phyloP scores from a whole-genome alignment of 257 asterid genomes.

The Solanum sparsipilum region DNA sequence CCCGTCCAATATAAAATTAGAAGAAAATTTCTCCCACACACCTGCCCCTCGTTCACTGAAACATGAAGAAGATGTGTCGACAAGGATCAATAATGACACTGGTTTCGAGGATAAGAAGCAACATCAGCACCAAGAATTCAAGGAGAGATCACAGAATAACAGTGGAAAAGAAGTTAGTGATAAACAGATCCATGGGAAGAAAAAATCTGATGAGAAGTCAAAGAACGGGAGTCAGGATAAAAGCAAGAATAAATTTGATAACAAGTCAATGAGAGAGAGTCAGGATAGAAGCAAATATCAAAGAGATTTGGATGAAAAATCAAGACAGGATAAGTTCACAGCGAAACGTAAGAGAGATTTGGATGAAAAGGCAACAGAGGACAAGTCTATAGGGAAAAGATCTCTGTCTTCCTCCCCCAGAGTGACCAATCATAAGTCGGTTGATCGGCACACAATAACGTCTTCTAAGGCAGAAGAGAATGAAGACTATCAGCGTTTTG shows the following conservation, averaged over 20 bases:
- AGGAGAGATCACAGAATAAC: slow-evolving; percentile 4
- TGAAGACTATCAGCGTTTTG: slow-evolving; percentile 15
- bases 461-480: slow-evolving; percentile 12
- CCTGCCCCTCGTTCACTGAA: slow-evolving; percentile 7
- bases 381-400: background rate
- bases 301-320: background rate
- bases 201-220: background rate
- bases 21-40: slow-evolving; percentile 3
- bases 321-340: slow-evolving; percentile 9
- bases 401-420: slow-evolving; percentile 2
- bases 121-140: slow-evolving; percentile 5
- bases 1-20: slow-evolving; percentile 15
- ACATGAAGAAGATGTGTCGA: background rate
- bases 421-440: background rate
- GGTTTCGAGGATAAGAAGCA: slow-evolving; percentile 11
- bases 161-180: slow-evolving; percentile 12
- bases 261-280: background rate
- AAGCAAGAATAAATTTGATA: slow-evolving; percentile 1
- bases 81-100: slow-evolving; percentile 4
- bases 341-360: slow-evolving; percentile 3
- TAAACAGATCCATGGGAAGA: slow-evolving; percentile 6
- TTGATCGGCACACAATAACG: slow-evolving; percentile 5
- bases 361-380: slow-evolving; percentile 4
- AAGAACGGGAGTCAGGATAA: background rate
- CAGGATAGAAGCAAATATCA: background rate